phyloP scores from a whole-genome alignment of 139 green algal genomes.

The Coccomyxa sp. region DNA sequence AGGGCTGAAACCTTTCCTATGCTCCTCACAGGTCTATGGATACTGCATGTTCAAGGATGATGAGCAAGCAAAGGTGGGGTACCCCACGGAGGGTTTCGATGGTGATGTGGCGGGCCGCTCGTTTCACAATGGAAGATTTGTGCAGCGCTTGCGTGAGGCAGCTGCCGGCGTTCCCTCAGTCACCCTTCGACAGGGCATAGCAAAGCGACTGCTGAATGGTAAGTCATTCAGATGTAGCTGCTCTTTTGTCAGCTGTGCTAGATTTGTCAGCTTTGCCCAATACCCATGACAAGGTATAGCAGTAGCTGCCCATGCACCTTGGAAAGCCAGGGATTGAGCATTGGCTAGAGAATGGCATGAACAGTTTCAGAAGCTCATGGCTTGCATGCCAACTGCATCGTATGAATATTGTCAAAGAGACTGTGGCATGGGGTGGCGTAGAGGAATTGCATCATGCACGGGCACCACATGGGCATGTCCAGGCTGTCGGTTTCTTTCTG shows the following conservation, averaged over 20 bases:
- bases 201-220: constrained; percentile 72
- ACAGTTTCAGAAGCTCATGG: too few species aligned
- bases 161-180: constrained; percentile 45
- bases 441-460: too few species aligned
- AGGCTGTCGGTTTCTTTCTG: too few species aligned
- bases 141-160: constrained; percentile 78
- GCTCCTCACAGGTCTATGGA: constrained; percentile 74
- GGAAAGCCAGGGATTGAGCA: not conserved
- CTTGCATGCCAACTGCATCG: too few species aligned
- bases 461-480: too few species aligned
- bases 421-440: too few species aligned
- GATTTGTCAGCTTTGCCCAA: not conserved
- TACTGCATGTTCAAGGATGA: constrained; percentile 94
- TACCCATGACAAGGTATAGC: not conserved
- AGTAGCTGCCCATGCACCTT: not conserved
- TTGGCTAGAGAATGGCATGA: too few species aligned
- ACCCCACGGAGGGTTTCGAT: constrained; percentile 73
- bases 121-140: constrained; percentile 97
- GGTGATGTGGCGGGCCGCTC: constrained; percentile 81
- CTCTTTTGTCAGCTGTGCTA: not conserved
- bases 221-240: not conserved
- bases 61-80: constrained; percentile 66
- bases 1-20: not conserved
- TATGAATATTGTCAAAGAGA: too few species aligned
- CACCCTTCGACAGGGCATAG: constrained; percentile 66